Conservation (phyloP, 495 filamentous ascomycete species). For the Penicillium maclennaniae region DNA sequence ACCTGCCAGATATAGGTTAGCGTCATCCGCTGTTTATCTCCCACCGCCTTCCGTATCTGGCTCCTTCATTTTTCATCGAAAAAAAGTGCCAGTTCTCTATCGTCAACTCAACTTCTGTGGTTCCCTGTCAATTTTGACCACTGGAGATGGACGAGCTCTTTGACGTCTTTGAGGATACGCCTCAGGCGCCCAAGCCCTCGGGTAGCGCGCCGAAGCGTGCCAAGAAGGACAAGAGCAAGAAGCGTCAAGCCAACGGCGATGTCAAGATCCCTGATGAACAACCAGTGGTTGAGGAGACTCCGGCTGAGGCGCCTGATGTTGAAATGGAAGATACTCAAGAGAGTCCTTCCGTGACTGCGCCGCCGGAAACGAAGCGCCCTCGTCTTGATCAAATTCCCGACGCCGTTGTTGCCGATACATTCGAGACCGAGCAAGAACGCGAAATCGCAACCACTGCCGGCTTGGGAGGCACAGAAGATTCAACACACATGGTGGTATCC, state of each 20-base stretch:
- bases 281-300: constrained; percentile 46
- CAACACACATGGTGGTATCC: constrained; percentile 69
- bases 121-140: constrained; percentile 10
- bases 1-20: not conserved
- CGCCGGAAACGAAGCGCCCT: constrained; percentile 67
- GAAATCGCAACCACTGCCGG: constrained; percentile 80
- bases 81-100: constrained; percentile 16
- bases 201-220: constrained; percentile 32
- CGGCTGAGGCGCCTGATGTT: constrained; percentile 31
- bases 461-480: constrained; percentile 66
- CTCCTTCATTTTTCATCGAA: constrained; percentile 35
- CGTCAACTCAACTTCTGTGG: constrained; percentile 11
- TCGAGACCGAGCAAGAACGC: constrained; percentile 91
- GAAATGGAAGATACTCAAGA: constrained; percentile 22
- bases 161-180: constrained; percentile 72
- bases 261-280: constrained; percentile 52
- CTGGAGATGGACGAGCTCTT: constrained; percentile 75
- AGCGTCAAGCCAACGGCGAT: constrained; percentile 77
- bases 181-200: constrained; percentile 38
- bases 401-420: constrained; percentile 86
- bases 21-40: constrained; percentile 8
- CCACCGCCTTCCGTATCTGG: constrained; percentile 26
- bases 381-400: constrained; percentile 68
- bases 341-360: constrained; percentile 28
- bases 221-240: constrained; percentile 65